Percentiles rank a stretch among this genome's conserved stretches.
Conservation (phyloP, 1,284 basidiomycete genomes). For the Rhodotorula glutinis region DNA sequence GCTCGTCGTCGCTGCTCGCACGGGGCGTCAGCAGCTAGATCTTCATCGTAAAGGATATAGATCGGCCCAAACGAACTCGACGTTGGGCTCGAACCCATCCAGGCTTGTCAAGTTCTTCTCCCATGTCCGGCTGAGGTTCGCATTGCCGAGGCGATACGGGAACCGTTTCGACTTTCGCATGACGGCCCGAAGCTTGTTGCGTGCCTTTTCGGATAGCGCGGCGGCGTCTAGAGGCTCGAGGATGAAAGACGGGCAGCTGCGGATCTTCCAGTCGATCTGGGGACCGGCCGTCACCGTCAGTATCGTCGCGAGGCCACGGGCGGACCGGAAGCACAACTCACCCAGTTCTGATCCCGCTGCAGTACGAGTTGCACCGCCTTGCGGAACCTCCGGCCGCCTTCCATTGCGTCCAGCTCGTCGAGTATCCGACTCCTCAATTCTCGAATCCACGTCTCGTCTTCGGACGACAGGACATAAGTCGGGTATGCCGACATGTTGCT, state of each 20-base stretch:
- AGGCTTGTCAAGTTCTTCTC: conserved; percentile 23
- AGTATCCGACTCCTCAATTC: conserved; percentile 17
- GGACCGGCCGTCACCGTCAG: neutral
- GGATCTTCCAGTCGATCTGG: conserved; percentile 43
- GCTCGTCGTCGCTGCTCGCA: conserved; percentile 6
- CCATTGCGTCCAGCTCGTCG: conserved; percentile 30
- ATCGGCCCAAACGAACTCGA: conserved; percentile 24
- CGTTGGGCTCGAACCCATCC: conserved; percentile 27
- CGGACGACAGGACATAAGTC: neutral
- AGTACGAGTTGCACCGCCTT: conserved; percentile 67
- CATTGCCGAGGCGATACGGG: conserved; percentile 37
- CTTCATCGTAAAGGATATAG: too few relatives aligned
- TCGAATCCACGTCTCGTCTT: conserved; percentile 22
- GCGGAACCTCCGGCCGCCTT: conserved; percentile 54
- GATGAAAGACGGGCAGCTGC: conserved; percentile 37
- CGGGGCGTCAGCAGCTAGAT: too few relatives aligned
- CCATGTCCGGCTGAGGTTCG: conserved; percentile 35
- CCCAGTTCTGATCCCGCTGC: conserved; percentile 79
- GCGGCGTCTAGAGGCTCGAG: conserved; percentile 13
- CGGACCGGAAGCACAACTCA: conserved; percentile 48
- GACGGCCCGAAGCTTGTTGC: conserved; percentile 17
- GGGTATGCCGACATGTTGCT: conserved; percentile 50
- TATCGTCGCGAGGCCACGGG: too few relatives aligned
- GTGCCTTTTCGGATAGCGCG: conserved; percentile 8
- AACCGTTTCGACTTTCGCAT: conserved; percentile 18